phyloP scores from a whole-genome alignment of 352 stramenopile genomes.

The Globisporangium sylvaticum region DNA sequence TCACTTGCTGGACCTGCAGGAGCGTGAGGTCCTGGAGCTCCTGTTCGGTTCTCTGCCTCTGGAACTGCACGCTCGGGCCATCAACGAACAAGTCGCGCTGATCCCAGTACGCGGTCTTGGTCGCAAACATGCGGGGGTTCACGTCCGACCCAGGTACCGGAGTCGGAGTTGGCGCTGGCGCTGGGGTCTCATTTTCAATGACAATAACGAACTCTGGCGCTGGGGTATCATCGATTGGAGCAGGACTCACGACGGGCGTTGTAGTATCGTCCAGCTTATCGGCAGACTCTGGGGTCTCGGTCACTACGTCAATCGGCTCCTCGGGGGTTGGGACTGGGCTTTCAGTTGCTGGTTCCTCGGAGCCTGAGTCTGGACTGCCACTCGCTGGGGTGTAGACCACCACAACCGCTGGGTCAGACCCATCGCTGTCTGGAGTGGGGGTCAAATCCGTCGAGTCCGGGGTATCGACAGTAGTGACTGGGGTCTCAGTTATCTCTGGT shows the following conservation, averaged over 20 bases:
- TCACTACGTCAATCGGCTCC: neutral
- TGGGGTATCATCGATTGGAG: neutral
- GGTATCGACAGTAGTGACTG: neutral
- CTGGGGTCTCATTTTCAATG: neutral
- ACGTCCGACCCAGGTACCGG: neutral
- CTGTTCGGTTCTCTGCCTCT: neutral
- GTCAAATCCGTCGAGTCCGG: neutral
- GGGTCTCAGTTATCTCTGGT: neutral
- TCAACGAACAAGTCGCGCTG: constrained; percentile 3
- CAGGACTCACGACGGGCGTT: neutral
- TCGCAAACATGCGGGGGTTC: constrained; percentile 1
- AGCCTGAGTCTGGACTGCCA: neutral
- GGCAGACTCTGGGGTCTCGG: neutral
- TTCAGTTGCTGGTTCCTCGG: neutral
- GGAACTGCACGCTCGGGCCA: neutral
- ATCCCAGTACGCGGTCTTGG: constrained; percentile 7
- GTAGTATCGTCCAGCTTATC: neutral
- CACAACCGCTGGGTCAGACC: neutral
- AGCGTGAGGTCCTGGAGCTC: constrained; percentile 9
- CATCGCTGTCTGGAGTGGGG: neutral
- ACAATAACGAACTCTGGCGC: neutral
- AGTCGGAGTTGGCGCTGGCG: neutral
- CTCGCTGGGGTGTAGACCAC: neutral
- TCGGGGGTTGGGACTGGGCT: neutral
- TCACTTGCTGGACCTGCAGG: constrained; percentile 46